Base-by-base conservation (phyloP, 129 eudicot species). In the Smallanthus sonchifolius region DNA sequence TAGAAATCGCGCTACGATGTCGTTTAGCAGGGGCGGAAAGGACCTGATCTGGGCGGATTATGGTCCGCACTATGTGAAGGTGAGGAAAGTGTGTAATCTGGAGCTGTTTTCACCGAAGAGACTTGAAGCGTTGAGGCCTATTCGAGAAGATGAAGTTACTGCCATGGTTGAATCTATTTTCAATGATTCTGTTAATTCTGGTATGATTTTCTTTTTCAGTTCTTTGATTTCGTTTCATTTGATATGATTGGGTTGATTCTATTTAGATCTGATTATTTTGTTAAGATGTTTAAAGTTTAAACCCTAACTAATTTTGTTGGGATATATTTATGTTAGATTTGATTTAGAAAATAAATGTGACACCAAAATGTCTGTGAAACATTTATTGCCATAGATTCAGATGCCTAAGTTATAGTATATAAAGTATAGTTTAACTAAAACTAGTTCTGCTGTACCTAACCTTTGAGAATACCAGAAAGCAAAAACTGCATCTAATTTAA, bases 41-140 rank as follows among this genome's bases (percentile, higher is more conserved):
- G 98, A 93, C 37, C 73, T 93, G 79, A 90, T 93, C 4, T 93
- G 98, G 97, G 89, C 98, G 10, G 98, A 93, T 74, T 93, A 90
- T 59, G 97, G 98, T 3, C 96, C 98, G 4, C 98, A 92, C 60
- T 92, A 92, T 73, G 98, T 92, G 2, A 92, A 92, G 73, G 98
- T 92, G 4, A 87, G 97, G 72, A 93, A 90, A 69, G 81, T 88
- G 40, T 93, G 97, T 57, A 93, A 84, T 8, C 69, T 93, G 16
- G 98, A 93, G 80, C 82, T 93, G 9, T 93, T 93, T 81, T 73
- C 98, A 10, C 84, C 85, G 0, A 93, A 90, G 82, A 84, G 97
- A 49, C 86, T 93, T 36, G 97, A 87, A 57, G 95, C 87, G 39
- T 79, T 93, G 45, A 85, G 92, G 56, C 98, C 98, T 2, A 84